Evolutionary conservation across 2,329 filamentous ascomycete species (phyloP), one percentile per base, ranked within the genome.

Genomic region (Didymella glomerata): DNA sequence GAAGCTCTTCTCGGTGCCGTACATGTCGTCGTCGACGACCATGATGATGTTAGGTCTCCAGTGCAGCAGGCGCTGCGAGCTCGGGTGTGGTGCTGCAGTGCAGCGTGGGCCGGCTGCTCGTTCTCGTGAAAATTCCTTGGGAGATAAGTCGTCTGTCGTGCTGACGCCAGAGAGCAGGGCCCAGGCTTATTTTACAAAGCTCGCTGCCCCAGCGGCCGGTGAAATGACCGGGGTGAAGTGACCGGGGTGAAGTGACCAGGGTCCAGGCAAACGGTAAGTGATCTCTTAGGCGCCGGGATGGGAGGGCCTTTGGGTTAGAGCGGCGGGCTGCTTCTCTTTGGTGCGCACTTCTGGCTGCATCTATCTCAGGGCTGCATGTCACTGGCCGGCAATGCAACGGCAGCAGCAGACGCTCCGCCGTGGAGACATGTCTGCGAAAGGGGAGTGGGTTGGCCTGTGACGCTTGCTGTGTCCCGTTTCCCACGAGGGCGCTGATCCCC

Each of bases 1-100:
- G 58, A 75, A 75, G 63, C 73, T 76, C 73, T 77, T 77, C 57
- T 77, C 75, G 18, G 73, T 76, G 24, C 74, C 70, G 64, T 74
- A 76, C 63, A 68, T 70, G 60, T 77, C 74, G 68, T 75, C 73
- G 63, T 74, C 71, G 56, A 70, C 62, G 14, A 66, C 67, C 74
- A 75, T 59, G 25, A 53, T 18, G 32, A 18, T 53, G 22, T 41
- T 27, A 48, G 45, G 34, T 24, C 57, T 54, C 13, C 18, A 47
- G 49, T 13, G 30, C 65, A 69, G 66, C 59, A 40, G 56, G 57
- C 57, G 57, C 66, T 68, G 67, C 66, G 46, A 62, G 57, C 61
- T 60, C 60, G 53, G 61, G 57, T 28, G 53, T 64, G 62, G 60
- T 44, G 66, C 57, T 55, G 64, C 57, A 58, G 59, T 54, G 53